Conservation (phyloP, 176 grass and related monocot genomes). For the Musa acuminata region DNA sequence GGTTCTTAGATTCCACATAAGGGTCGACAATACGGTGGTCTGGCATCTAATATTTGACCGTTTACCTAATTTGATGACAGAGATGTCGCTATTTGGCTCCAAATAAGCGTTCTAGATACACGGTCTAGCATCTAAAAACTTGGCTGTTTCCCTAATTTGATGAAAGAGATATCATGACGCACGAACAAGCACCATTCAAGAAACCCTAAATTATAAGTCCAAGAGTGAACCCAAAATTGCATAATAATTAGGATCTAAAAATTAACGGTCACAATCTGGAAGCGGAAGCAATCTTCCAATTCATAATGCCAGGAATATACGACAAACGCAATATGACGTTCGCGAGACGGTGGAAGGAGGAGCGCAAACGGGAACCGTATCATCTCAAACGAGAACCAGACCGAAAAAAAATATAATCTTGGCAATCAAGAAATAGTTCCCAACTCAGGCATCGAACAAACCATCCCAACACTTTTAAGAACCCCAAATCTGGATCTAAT, state of each 20-base stretch:
- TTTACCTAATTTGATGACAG: constrained; percentile 1
- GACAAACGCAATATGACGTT: neutral
- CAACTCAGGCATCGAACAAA: neutral
- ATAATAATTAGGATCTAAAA: neutral
- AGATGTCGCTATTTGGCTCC: neutral
- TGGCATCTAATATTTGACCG: neutral
- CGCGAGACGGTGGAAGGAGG: neutral
- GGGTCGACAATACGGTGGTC: neutral
- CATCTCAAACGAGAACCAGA: neutral
- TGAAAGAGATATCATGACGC: neutral
- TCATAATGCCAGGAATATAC: neutral
- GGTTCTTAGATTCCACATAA: neutral
- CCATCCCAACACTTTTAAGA: too few species aligned
- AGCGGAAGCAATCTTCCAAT: neutral
- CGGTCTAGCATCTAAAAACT: neutral
- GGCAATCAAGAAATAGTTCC: neutral
- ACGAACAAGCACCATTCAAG: neutral
- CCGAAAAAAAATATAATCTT: neutral
- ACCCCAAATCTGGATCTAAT: neutral
- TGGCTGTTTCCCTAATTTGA: neutral
- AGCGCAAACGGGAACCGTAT: neutral
- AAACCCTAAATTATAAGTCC: neutral
- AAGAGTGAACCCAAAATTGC: neutral
- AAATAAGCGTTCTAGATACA: neutral
- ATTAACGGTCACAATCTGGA: neutral